Evolutionary conservation across 176 grass and related monocot species (phyloP).

Genomic region (Puya raimondii): DNA sequence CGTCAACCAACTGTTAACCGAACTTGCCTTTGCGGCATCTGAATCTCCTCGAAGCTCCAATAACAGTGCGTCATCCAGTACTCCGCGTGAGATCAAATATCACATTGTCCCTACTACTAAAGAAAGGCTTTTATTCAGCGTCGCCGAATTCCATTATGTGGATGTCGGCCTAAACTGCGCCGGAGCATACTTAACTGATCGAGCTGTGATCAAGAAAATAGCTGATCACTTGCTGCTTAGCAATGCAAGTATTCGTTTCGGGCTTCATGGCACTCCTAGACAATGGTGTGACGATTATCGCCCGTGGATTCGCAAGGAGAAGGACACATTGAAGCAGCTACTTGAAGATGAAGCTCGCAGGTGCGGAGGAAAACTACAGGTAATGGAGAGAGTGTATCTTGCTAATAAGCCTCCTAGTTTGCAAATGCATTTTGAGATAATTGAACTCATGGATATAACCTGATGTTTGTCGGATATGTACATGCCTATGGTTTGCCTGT

Average conservation of each 20-base stretch:
- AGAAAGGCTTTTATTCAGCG: constrained; percentile 42
- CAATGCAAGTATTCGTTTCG: constrained; percentile 29
- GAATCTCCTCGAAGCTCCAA: constrained; percentile 11
- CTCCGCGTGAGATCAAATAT: constrained; percentile 11
- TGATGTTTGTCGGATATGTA: constrained; percentile 7
- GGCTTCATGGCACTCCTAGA: constrained; percentile 63
- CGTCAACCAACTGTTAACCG: constrained; percentile 66
- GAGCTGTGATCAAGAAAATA: constrained; percentile 32
- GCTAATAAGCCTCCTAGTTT: constrained; percentile 26
- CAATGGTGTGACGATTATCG: constrained; percentile 51
- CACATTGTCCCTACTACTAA: constrained; percentile 33
- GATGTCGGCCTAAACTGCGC: constrained; percentile 78
- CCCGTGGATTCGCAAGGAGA: constrained; percentile 42
- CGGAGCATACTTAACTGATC: constrained; percentile 73
- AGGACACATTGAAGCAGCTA: constrained; percentile 30
- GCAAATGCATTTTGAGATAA: constrained; percentile 67
- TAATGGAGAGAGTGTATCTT: constrained; percentile 42
- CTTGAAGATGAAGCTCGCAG: constrained; percentile 30
- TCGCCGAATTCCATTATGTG: constrained; percentile 73
- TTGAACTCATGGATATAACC: constrained; percentile 42
- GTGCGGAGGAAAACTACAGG: constrained; percentile 27
- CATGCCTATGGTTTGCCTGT: no score
- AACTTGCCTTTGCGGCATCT: constrained; percentile 42
- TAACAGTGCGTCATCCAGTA: not conserved
- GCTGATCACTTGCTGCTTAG: constrained; percentile 14